Evolutionary conservation across 768 basidiomycete genomes (phyloP).

Genomic region (Hirschioporus abietinus): DNA sequence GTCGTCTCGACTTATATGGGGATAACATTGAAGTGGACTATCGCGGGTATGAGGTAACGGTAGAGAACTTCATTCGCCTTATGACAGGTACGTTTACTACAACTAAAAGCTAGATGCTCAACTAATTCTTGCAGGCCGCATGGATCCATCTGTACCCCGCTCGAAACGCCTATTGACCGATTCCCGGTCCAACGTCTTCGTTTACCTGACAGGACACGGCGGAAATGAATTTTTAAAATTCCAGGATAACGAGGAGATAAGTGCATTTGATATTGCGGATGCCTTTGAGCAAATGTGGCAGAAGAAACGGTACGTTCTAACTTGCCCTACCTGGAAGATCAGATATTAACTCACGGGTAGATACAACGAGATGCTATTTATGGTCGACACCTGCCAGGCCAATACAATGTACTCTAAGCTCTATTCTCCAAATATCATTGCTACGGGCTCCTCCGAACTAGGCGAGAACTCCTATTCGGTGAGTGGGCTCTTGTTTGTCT

Average conservation of each 20-base stretch:
- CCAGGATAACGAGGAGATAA: slow-evolving; percentile 98
- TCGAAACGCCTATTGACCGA: slow-evolving; percentile 92
- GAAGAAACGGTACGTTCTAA: slow-evolving; percentile 68
- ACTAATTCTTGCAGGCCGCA: slow-evolving; percentile 52
- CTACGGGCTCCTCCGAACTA: slow-evolving; percentile 80
- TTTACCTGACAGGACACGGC: slow-evolving; percentile 98
- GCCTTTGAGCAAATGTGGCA: slow-evolving; percentile 99
- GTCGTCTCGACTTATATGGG: slow-evolving; percentile 85
- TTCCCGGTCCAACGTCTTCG: slow-evolving; percentile 86
- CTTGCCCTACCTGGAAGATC: neutral
- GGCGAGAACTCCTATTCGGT: slow-evolving; percentile 94
- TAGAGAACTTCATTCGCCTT: slow-evolving; percentile 91
- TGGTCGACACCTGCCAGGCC: slow-evolving; percentile 98
- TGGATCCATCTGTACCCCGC: slow-evolving; percentile 78
- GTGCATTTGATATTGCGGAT: slow-evolving; percentile 95
- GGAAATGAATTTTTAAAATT: slow-evolving; percentile 99
- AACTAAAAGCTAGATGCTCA: neutral
- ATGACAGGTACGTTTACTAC: slow-evolving; percentile 65
- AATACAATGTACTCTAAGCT: slow-evolving; percentile 92
- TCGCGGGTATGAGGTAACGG: slow-evolving; percentile 95
- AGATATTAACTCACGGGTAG: slow-evolving; percentile 26
- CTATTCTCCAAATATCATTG: slow-evolving; percentile 89
- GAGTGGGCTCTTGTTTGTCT: slow-evolving; percentile 23
- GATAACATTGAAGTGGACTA: slow-evolving; percentile 98
- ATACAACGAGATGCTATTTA: slow-evolving; percentile 96